A percentile compares a stretch with the other conserved stretches of the same genome.
Conservation (phyloP, 768 basidiomycete species). For the Naematelia aurantialba region DNA sequence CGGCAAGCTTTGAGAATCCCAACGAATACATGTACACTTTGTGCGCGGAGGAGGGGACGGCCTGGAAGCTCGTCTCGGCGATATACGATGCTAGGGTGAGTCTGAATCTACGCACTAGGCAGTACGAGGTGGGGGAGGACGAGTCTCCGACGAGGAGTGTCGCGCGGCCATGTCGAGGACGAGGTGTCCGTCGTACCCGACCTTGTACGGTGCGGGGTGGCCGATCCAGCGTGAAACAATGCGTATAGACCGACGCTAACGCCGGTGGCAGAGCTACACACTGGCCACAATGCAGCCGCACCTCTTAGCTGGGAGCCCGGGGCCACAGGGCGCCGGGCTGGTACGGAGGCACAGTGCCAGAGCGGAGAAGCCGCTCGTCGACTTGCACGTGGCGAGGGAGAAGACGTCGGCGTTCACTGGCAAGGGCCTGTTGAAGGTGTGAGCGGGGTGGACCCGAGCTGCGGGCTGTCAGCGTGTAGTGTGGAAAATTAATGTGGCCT, state of each 20-base stretch:
- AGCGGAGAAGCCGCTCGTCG: background rate
- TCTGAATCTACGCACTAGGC: constrained; percentile 4
- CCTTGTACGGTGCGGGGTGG: background rate
- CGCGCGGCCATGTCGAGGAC: background rate
- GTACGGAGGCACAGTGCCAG: background rate
- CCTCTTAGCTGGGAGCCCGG: constrained; percentile 9
- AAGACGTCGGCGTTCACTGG: constrained; percentile 11
- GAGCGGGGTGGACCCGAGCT: background rate
- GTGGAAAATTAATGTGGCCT: too few relatives aligned
- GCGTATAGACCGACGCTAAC: background rate
- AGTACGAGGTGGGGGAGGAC: background rate
- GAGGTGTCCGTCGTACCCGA: background rate
- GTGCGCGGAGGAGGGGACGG: constrained; percentile 58
- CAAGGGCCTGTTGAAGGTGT: constrained; percentile 10
- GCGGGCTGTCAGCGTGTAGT: background rate
- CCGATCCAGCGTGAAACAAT: background rate
- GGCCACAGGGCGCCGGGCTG: background rate
- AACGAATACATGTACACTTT: constrained; percentile 86
- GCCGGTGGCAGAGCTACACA: background rate
- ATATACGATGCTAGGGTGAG: constrained; percentile 45
- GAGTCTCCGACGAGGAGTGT: background rate
- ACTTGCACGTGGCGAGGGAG: background rate
- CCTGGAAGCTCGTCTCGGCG: constrained; percentile 34
- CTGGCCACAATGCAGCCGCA: constrained; percentile 6
- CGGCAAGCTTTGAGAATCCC: constrained; percentile 80